Percentiles rank a stretch among this genome's conserved stretches.
Evolutionary conservation across 306 rosid species (phyloP).

Genomic region (Senna siamea): DNA sequence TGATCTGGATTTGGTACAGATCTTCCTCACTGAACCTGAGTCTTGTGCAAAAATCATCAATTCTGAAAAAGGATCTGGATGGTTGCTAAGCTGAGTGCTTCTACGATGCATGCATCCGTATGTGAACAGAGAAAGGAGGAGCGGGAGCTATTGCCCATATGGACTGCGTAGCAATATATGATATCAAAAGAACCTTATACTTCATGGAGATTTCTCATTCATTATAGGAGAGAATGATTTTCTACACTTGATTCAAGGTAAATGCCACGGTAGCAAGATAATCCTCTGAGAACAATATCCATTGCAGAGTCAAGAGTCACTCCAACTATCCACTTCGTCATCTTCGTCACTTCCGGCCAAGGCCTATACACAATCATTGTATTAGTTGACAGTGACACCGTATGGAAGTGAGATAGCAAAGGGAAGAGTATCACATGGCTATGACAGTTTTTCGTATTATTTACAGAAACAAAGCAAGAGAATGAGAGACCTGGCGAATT

Average conservation of each 20-base stretch:
- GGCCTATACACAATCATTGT: conserved; percentile 57
- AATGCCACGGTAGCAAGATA: conserved; percentile 22
- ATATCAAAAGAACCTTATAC: conserved; percentile 42
- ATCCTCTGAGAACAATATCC: conserved; percentile 13
- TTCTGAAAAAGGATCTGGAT: background rate
- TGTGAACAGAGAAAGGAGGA: conserved; percentile 23
- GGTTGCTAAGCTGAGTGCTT: background rate
- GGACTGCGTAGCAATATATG: conserved; percentile 44
- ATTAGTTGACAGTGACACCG: conserved; percentile 22
- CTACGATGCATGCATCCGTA: conserved; percentile 34
- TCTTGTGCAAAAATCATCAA: conserved; percentile 38
- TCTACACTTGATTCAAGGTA: conserved; percentile 34
- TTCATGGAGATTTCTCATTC: conserved; percentile 32
- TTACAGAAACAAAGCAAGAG: conserved; percentile 27
- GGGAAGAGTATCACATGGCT: background rate
- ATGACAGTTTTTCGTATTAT: background rate
- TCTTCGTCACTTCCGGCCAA: conserved; percentile 92
- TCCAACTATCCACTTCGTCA: conserved; percentile 79
- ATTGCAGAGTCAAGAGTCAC: conserved; percentile 60
- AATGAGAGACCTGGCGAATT: conserved; percentile 84
- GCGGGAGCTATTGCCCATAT: background rate
- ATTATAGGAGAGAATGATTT: conserved; percentile 25
- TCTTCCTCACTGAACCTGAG: conserved; percentile 46
- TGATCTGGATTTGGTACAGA: conserved; percentile 44
- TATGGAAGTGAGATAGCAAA: background rate